Evolutionary conservation across 768 basidiomycete genomes (phyloP).

Genomic region (Sporobolomyces phaffii): DNA sequence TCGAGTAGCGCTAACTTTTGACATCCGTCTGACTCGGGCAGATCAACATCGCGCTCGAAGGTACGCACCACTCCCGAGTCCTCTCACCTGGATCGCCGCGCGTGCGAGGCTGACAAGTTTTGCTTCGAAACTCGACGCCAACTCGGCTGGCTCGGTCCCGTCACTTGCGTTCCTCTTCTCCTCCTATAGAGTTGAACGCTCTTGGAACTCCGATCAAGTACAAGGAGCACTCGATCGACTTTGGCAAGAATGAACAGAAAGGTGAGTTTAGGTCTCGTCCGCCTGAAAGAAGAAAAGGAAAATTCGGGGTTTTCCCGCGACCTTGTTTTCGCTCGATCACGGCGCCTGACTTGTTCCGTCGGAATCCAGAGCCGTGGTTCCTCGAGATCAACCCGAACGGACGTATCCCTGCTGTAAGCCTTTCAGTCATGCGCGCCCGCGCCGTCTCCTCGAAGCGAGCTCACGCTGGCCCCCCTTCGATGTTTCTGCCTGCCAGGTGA

Average conservation of each 20-base stretch:
- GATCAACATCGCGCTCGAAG: constrained; percentile 30
- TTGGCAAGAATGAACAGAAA: constrained; percentile 68
- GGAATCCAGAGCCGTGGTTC: not conserved
- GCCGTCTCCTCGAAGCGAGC: too few relatives aligned
- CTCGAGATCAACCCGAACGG: constrained; percentile 44
- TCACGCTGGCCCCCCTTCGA: not conserved
- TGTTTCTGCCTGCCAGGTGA: constrained; percentile 15
- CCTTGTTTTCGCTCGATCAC: not conserved
- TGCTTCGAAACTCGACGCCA: too few relatives aligned
- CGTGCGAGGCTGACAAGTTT: too few relatives aligned
- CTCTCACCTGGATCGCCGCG: not conserved
- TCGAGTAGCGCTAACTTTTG: too few relatives aligned
- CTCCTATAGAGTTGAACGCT: constrained; percentile 16
- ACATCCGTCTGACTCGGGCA: not conserved
- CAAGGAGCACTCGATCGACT: constrained; percentile 50
- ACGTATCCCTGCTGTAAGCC: constrained; percentile 45
- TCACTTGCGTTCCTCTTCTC: too few relatives aligned
- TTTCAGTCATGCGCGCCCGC: too few relatives aligned
- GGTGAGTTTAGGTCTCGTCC: constrained; percentile 50
- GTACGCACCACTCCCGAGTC: not conserved
- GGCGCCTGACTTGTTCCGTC: too few relatives aligned
- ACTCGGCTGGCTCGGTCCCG: too few relatives aligned
- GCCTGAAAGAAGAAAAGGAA: not conserved
- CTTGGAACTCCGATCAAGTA: constrained; percentile 15
- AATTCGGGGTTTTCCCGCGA: not conserved